Evolutionary conservation across 192 early-diverging fungal genomes (phyloP), one percentile per base, ranked within the genome.

Genomic region (Cetraspora pellucida): DNA sequence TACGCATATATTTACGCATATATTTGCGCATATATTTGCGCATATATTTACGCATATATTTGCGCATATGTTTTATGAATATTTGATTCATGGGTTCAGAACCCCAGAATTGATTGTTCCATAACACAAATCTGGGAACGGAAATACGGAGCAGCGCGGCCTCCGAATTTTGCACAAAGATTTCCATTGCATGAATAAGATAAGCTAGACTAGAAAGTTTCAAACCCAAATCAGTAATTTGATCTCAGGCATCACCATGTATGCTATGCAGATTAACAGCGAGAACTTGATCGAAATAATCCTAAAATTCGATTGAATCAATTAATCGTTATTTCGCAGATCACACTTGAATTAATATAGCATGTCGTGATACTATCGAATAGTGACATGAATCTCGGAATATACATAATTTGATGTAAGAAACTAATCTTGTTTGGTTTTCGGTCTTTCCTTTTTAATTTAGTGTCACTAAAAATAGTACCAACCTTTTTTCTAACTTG

Each of bases 201-300:
- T 23, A 9, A 60, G 25, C 5, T 27, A 28, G 28, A 23, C 58
- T n/a, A 60, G n/a, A 60, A 8, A 3, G 11, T 10, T 27, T 60
- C 58, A 60, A n/a, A 60, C 28, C 58, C 28, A 30, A 60, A 60
- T 60, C 58, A 60, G 58, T 60, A 60, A 16, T 59, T 60, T 60
- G 58, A 60, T 60, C 58, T 60, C 25, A 60, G 11, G 11, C 28
- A 27, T 28, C n/a, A 60, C 58, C 21, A 60, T 60, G 58, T 60
- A 27, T 60, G 58, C 58, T 60, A 28, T 60, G 58, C 58, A 60
- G 58, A 60, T 27, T 28, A 27, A 60, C 58, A 60, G 16, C 58
- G 28, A 60, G n/a, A 60, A 23, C 10, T 60, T 27, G 58, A 60
- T 60, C 58, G 58, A 37, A 37, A 37, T 37, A 37, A 37, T 37